Evolutionary conservation across 2,329 filamentous ascomycete species (phyloP).

Genomic region (Fusarium dimerum): DNA sequence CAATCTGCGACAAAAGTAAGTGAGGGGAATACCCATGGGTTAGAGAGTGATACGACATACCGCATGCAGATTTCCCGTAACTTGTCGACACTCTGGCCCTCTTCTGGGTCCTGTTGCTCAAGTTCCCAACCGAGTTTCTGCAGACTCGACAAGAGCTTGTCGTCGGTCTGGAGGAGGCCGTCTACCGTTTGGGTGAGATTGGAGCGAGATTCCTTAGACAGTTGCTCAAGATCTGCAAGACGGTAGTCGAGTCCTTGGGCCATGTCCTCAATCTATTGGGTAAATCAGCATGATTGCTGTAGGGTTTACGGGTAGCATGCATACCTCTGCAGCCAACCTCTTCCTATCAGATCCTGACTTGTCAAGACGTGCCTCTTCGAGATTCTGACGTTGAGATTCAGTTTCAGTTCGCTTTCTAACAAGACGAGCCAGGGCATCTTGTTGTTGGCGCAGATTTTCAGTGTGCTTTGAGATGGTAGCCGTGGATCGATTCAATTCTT

Average conservation of each 20-base stretch:
- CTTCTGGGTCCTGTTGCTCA: slow-evolving; percentile 51
- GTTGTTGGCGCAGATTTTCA: slow-evolving; percentile 61
- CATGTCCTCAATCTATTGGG: slow-evolving; percentile 48
- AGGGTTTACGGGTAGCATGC: not conserved
- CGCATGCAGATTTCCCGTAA: slow-evolving; percentile 61
- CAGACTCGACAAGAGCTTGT: slow-evolving; percentile 64
- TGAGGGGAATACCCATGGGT: not conserved
- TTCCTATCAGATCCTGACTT: slow-evolving; percentile 40
- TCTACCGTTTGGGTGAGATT: slow-evolving; percentile 51
- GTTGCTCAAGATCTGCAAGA: slow-evolving; percentile 52
- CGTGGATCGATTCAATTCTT: slow-evolving; percentile 65
- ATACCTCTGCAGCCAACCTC: slow-evolving; percentile 45
- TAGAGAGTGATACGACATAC: slow-evolving; percentile 28
- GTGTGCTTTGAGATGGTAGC: slow-evolving; percentile 65
- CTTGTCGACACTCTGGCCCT: slow-evolving; percentile 54
- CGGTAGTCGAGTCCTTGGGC: slow-evolving; percentile 48
- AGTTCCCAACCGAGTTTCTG: slow-evolving; percentile 67
- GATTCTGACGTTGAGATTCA: slow-evolving; percentile 29
- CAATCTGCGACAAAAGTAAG: slow-evolving; percentile 39
- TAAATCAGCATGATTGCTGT: slow-evolving; percentile 3
- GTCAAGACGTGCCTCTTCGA: slow-evolving; percentile 30
- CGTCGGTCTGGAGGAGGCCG: slow-evolving; percentile 59
- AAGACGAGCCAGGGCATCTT: slow-evolving; percentile 57
- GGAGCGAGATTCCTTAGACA: slow-evolving; percentile 46
- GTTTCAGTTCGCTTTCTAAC: slow-evolving; percentile 42